A percentile compares a stretch with the other conserved stretches of the same genome.
phyloP scores from a whole-genome alignment of 164 flowering plant species.

The Pachysandra terminalis region DNA sequence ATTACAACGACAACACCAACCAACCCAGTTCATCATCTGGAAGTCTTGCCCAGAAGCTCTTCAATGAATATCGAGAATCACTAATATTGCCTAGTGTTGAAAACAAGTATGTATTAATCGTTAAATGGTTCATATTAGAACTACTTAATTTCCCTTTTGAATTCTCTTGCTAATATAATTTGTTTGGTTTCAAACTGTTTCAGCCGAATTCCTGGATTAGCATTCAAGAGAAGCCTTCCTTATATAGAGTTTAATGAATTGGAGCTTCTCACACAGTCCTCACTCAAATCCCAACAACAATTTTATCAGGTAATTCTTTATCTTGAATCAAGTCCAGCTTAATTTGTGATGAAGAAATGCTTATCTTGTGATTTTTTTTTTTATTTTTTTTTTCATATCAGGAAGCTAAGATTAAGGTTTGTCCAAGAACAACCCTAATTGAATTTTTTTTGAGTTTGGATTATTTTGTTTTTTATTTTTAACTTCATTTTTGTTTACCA shows the following conservation, averaged over 20 bases:
- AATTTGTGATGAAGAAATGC: constrained; percentile 7
- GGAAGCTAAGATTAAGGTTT: constrained; percentile 84
- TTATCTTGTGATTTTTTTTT: constrained; percentile 2
- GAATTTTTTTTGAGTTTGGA: too few species aligned
- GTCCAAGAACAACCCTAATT: not conserved
- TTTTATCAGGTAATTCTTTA: constrained; percentile 60
- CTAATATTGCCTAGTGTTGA: constrained; percentile 14
- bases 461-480: not conserved
- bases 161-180: not conserved
- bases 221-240: constrained; percentile 47
- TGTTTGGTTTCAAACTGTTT: not conserved
- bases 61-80: constrained; percentile 38
- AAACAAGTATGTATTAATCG: constrained; percentile 27
- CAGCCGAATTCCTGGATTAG: constrained; percentile 67
- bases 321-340: not conserved
- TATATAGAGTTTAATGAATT: constrained; percentile 40
- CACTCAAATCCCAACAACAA: constrained; percentile 38
- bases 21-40: constrained; percentile 41
- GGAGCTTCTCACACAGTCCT: constrained; percentile 41
- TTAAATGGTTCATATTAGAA: not conserved
- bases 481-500: not conserved
- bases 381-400: constrained; percentile 25
- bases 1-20: constrained; percentile 31
- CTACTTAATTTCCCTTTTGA: not conserved
- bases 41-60: constrained; percentile 31